Conservation (phyloP, 108 stramenopile genomes). For the Chaetoceros muelleri region DNA sequence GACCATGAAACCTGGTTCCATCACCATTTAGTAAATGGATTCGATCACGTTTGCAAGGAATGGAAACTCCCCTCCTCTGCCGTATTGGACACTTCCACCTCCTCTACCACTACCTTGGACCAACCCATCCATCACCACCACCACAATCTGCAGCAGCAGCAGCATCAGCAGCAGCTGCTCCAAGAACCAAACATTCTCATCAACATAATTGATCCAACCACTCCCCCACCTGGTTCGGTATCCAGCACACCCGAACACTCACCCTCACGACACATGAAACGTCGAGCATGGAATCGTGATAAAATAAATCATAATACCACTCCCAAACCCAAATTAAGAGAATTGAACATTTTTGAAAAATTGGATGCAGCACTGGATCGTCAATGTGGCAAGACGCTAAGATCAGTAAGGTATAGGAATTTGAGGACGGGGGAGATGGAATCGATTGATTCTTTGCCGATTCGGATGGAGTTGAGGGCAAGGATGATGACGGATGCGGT, state of each 20-base stretch:
- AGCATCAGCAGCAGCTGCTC: not conserved
- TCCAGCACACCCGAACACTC: conserved; percentile 11
- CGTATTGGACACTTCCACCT: too few species aligned
- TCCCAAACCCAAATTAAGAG: not conserved
- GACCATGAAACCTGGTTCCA: too few species aligned
- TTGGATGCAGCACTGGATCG: conserved; percentile 26
- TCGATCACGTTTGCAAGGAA: too few species aligned
- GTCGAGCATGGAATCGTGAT: not conserved
- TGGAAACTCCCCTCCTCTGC: too few species aligned
- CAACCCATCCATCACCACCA: conserved; percentile 8
- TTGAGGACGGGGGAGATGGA: conserved; percentile 29
- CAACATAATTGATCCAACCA: conserved; percentile 73
- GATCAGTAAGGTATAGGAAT: conserved; percentile 41
- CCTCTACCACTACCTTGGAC: too few species aligned
- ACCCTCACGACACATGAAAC: conserved; percentile 7
- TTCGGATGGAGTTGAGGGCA: conserved; percentile 28
- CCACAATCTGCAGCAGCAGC: conserved; percentile 14
- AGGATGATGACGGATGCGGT: conserved; percentile 30
- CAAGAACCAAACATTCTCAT: too few species aligned
- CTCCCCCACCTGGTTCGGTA: conserved; percentile 10
- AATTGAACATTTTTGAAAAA: conserved; percentile 35
- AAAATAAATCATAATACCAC: conserved; percentile 2
- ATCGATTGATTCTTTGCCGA: conserved; percentile 29
- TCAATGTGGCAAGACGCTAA: conserved; percentile 46
- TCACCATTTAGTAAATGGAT: too few species aligned